Conservation (phyloP, 129 eudicot species). For the Tagetes patula region DNA sequence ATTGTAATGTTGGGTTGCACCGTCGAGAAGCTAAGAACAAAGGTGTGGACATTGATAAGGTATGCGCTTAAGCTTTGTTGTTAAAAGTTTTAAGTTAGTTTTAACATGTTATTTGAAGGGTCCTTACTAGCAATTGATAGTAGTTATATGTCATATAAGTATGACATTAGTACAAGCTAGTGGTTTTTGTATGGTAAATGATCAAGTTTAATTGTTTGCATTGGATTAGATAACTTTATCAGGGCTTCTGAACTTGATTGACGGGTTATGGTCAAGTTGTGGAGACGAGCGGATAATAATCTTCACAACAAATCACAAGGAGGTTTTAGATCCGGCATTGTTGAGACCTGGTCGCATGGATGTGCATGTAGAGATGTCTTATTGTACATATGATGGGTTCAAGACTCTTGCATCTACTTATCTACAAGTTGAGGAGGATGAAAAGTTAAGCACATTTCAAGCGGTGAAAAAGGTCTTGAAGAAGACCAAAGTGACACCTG, state of each 20-base stretch:
- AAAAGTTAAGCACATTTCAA: constrained; percentile 25
- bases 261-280: constrained; percentile 63
- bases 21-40: constrained; percentile 37
- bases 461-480: constrained; percentile 31
- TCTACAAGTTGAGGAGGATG: constrained; percentile 36
- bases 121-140: too few relatives aligned
- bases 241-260: constrained; percentile 55
- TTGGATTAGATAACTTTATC: constrained; percentile 47
- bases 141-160: too few relatives aligned
- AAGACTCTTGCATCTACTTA: constrained; percentile 46
- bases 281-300: constrained; percentile 57
- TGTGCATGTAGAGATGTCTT: constrained; percentile 59
- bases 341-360: constrained; percentile 63
- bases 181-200: too few relatives aligned
- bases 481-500: constrained; percentile 51
- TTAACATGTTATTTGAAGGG: too few relatives aligned
- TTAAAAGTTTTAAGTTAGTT: background rate
- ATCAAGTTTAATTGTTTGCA: background rate
- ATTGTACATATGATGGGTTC: constrained; percentile 49
- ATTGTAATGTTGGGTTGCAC: constrained; percentile 56
- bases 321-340: constrained; percentile 49
- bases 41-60: constrained; percentile 42
- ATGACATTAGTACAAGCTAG: too few relatives aligned
- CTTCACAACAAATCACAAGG: constrained; percentile 57
- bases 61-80: background rate